Percentiles rank a stretch among this genome's conserved stretches.
phyloP scores from a whole-genome alignment of 306 rosid species.

The Begonia fuchsioides region DNA sequence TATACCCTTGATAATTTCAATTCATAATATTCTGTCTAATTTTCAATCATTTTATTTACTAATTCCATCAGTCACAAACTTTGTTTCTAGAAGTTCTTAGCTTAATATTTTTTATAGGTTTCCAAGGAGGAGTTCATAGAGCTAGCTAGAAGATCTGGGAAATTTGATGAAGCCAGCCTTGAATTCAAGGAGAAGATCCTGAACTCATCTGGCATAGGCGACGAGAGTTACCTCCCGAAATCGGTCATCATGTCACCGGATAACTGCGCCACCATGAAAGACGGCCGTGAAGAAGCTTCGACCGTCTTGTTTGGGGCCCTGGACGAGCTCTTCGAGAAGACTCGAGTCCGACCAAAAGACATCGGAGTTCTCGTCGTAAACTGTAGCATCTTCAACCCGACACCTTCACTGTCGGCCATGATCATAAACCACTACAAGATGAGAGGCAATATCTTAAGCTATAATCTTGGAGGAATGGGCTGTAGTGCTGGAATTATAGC shows the following conservation, averaged over 20 bases:
- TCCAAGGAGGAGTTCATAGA: constrained; percentile 62
- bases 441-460: constrained; percentile 89
- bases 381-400: constrained; percentile 94
- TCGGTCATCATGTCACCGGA: constrained; percentile 33
- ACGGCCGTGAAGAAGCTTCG: constrained; percentile 80
- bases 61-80: no score
- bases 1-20: no score
- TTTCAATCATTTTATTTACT: no score
- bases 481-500: constrained; percentile 88
- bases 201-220: constrained; percentile 74
- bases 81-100: no score
- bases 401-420: constrained; percentile 92
- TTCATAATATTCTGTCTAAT: no score
- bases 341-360: constrained; percentile 67
- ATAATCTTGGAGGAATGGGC: constrained; percentile 95
- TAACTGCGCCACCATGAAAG: constrained; percentile 78
- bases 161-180: constrained; percentile 54
- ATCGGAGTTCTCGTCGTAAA: constrained; percentile 71
- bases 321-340: constrained; percentile 79
- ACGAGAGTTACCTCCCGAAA: constrained; percentile 74
- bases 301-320: constrained; percentile 84
- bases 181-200: constrained; percentile 55
- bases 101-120: constrained; percentile 22
- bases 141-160: constrained; percentile 61
- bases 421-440: constrained; percentile 93